Conservation (phyloP, 192 early-diverging fungal genomes). For the Coemansia sp. region DNA sequence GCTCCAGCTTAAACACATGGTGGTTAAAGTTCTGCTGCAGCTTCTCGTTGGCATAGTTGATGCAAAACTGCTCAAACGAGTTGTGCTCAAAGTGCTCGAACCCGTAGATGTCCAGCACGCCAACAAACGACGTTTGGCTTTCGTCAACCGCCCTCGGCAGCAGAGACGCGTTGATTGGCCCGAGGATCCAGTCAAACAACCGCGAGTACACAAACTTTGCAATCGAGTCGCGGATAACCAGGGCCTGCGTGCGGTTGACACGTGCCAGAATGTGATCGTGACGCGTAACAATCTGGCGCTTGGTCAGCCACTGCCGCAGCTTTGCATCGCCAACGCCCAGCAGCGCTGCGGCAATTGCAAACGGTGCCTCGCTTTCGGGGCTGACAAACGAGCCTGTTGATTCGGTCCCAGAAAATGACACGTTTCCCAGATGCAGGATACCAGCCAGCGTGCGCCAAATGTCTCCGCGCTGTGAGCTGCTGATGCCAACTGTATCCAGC, state of each 20-base stretch:
- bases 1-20: slow-evolving; percentile 70
- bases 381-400: slow-evolving; percentile 64
- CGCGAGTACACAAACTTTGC: slow-evolving; percentile 77
- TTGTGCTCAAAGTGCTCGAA: slow-evolving; percentile 65
- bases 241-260: slow-evolving; percentile 68
- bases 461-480: slow-evolving; percentile 69
- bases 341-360: slow-evolving; percentile 76
- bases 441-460: slow-evolving; percentile 86
- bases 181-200: slow-evolving; percentile 80
- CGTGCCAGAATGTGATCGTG: slow-evolving; percentile 79
- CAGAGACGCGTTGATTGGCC: slow-evolving; percentile 77
- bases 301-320: slow-evolving; percentile 81
- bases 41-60: slow-evolving; percentile 90
- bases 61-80: slow-evolving; percentile 70
- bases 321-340: slow-evolving; percentile 73
- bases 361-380: slow-evolving; percentile 63
- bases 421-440: slow-evolving; percentile 87
- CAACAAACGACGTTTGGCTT: slow-evolving; percentile 68
- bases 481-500: slow-evolving; percentile 84
- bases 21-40: slow-evolving; percentile 73
- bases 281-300: slow-evolving; percentile 78
- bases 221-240: slow-evolving; percentile 69
- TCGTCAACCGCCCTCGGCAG: slow-evolving; percentile 56
- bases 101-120: slow-evolving; percentile 85
- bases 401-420: slow-evolving; percentile 63